Conservation (phyloP, 495 filamentous ascomycete genomes). For the Penicillium roqueforti region DNA sequence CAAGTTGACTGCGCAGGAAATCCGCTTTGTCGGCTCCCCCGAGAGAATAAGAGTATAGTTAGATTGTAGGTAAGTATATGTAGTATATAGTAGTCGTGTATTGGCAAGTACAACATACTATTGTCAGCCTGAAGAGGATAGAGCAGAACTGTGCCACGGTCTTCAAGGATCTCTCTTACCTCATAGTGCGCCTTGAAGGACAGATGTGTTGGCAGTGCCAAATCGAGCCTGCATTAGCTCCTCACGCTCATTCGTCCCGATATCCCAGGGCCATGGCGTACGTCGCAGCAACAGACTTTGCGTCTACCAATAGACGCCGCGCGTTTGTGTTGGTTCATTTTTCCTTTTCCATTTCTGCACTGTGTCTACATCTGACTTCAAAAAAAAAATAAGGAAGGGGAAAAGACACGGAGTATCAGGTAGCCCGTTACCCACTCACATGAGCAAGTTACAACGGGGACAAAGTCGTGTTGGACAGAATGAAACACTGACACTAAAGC, state of each 20-base stretch:
- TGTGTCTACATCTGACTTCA: neutral
- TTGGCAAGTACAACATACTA: too few species aligned
- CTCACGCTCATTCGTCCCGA: conserved; percentile 13
- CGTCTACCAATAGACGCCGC: conserved; percentile 29
- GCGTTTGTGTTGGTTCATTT: conserved; percentile 29
- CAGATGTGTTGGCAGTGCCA: conserved; percentile 23
- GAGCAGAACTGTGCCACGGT: neutral
- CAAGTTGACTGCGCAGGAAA: conserved; percentile 12
- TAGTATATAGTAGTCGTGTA: too few species aligned
- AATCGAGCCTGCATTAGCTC: conserved; percentile 27
- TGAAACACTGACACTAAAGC: conserved; percentile 17
- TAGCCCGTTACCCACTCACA: conserved; percentile 7
- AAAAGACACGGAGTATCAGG: too few species aligned
- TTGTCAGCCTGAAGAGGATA: conserved; percentile 9
- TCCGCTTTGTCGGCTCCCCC: conserved; percentile 12
- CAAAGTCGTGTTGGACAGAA: neutral
- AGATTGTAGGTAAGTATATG: too few species aligned
- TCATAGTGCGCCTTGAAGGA: conserved; percentile 7
- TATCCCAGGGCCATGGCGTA: conserved; percentile 22
- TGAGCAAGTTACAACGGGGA: conserved; percentile 10
- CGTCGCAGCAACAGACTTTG: conserved; percentile 25
- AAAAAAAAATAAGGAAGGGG: neutral
- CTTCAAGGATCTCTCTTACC: conserved; percentile 1
- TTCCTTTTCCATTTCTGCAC: neutral
- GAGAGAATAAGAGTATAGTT: too few species aligned